Evolutionary conservation across 2,329 filamentous ascomycete species (phyloP), one percentile per base, ranked within the genome.

Genomic region (Aspergillus felis): DNA sequence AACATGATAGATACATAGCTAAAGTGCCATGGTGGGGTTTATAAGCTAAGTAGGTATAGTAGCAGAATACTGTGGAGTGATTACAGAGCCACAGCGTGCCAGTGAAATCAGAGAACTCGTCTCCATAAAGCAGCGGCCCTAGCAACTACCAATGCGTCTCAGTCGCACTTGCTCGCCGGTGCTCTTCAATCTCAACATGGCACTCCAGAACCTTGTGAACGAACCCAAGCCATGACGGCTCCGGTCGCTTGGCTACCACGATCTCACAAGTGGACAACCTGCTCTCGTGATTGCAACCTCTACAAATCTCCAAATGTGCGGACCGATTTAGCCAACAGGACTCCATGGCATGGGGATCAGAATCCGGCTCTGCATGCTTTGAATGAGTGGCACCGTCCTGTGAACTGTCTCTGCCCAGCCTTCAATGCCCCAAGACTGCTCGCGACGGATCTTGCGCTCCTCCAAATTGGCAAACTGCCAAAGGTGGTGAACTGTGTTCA

Each of bases 401-500:
- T 99, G 94, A 41, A 97, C 94, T 25, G 93, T 97, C 70, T 97
- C 91, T 53, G 90, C 91, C 94, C 94, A 99, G 49, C 94, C 94
- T 71, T 96, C 90, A 44, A 96, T 86, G 63, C 87, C 86, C 94
- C 94, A 99, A 74, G 92, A 97, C 82, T 95, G 87, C 81, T 99
- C 94, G 64, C 94, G 85, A 64, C 92, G 85, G 38, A 90, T 79
- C 75, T 95, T 94, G 64, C 94, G 87, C 79, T 97, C 94, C 76
- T 97, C 92, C 59, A 99, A 78, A 75, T 99, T 91, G 66, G 93
- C 92, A 80, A 97, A 99, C 73, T 99, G 94, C 94, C 94, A 99
- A 24, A 99, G 83, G 74, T 97, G 93, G 75, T 99, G 92, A 35
- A 99, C 94, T 0, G 92, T 97, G 79, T 99, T 99, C 62, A 99